These are phyloP conservation scores for Carex arenaria DNA, from an alignment of 202 grass and related monocot genomes.

Conservation along the genomic window DNA sequence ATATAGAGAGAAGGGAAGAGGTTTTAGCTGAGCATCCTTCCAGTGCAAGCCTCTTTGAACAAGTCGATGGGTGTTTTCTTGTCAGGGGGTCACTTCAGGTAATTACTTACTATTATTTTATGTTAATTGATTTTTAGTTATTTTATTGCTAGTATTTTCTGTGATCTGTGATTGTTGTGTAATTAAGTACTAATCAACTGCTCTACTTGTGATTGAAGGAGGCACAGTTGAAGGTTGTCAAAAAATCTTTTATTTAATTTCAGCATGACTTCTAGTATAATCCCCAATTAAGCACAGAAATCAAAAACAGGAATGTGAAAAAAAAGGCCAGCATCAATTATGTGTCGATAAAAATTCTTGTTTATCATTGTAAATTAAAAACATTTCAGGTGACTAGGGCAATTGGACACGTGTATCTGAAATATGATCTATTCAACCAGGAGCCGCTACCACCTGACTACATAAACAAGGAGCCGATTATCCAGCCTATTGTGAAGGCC, in stretches of 20 bases:
- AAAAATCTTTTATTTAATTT: background rate
- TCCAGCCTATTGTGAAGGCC: slow-evolving; percentile 37
- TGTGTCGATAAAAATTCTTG: background rate
- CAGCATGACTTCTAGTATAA: background rate
- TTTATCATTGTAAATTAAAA: background rate
- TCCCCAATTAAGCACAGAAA: background rate
- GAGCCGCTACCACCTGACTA: slow-evolving; percentile 33
- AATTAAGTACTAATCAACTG: no score
- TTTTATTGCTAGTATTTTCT: background rate
- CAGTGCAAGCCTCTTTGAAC: no score
- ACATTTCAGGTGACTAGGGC: slow-evolving; percentile 44
- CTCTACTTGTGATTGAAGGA: background rate
- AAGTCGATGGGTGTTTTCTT: no score
- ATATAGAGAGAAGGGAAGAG: slow-evolving; percentile 9
- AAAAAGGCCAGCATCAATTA: background rate
- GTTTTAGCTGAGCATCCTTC: no score
- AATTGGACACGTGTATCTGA: slow-evolving; percentile 50
- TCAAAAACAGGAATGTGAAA: no score
- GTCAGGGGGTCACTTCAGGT: slow-evolving; percentile 17
- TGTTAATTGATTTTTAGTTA: no score
- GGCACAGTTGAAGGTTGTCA: no score
- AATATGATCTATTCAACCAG: slow-evolving; percentile 41
- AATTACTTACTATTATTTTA: no score
- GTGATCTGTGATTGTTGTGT: background rate
- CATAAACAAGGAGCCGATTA: slow-evolving; percentile 34